Percentiles rank a stretch among this genome's conserved stretches.
Conservation (phyloP, 2,329 filamentous ascomycete species). For the Exophiala alcalophila region DNA sequence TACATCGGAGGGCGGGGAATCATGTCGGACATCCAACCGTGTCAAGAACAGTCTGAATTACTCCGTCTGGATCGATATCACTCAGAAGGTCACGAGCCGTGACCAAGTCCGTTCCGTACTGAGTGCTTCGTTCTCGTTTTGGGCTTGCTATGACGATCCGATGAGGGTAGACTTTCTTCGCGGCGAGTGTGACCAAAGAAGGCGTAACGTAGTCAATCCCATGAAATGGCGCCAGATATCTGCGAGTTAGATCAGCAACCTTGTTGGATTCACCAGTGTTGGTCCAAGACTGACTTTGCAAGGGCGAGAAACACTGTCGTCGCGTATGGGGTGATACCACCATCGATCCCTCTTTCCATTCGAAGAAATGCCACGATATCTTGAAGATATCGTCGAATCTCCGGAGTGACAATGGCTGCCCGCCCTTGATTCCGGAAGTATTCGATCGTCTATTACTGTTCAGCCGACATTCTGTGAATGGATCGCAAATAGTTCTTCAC, state of each 20-base stretch:
- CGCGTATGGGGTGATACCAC: conserved; percentile 72
- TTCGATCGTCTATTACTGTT: conserved; percentile 46
- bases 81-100: conserved; percentile 52
- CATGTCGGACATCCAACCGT: conserved; percentile 21
- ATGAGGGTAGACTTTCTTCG: conserved; percentile 83
- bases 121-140: conserved; percentile 77
- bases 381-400: conserved; percentile 79
- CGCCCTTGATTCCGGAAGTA: conserved; percentile 58
- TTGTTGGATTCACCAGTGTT: too few species aligned
- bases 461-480: too few species aligned
- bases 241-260: conserved; percentile 31
- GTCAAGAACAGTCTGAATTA: conserved; percentile 63
- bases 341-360: conserved; percentile 77
- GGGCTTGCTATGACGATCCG: conserved; percentile 68
- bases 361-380: conserved; percentile 85
- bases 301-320: conserved; percentile 74
- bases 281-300: conserved; percentile 53
- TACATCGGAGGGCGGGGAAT: too few species aligned
- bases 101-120: conserved; percentile 80
- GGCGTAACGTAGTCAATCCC: conserved; percentile 77
- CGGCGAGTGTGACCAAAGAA: conserved; percentile 76
- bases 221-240: conserved; percentile 75
- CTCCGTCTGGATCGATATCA: conserved; percentile 58
- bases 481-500: conserved; percentile 30
- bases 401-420: conserved; percentile 64